Conservation (phyloP, 495 filamentous ascomycete genomes). For the Aspergillus campestris region DNA sequence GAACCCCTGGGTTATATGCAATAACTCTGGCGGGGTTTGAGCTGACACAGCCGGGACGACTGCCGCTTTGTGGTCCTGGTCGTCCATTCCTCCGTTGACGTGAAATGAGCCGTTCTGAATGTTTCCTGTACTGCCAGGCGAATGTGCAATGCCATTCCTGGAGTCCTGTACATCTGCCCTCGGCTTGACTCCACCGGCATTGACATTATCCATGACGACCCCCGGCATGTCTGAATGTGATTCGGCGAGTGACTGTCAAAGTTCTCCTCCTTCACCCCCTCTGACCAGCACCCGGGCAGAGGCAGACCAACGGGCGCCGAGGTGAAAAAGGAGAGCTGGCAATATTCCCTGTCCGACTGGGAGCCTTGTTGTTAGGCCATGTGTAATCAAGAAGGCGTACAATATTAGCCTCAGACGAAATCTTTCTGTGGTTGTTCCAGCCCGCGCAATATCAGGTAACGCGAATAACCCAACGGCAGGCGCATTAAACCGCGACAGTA, state of each 20-base stretch:
- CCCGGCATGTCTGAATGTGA: constrained; percentile 34
- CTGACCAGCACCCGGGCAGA: constrained; percentile 13
- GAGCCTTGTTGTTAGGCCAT: constrained; percentile 24
- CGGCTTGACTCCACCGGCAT: constrained; percentile 20
- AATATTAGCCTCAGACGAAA: no score
- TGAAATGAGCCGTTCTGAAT: constrained; percentile 22
- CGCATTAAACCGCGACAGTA: no score
- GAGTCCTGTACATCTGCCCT: constrained; percentile 16
- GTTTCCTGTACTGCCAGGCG: constrained; percentile 3
- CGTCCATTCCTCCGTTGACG: constrained; percentile 20
- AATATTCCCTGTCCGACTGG: constrained; percentile 7
- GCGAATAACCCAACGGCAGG: no score
- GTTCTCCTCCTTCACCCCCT: constrained; percentile 27
- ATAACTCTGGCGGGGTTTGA: constrained; percentile 56
- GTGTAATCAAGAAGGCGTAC: constrained; percentile 4
- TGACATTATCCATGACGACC: constrained; percentile 38
- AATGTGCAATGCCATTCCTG: constrained; percentile 16
- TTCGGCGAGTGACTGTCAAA: constrained; percentile 2
- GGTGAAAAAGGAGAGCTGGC: constrained; percentile 25
- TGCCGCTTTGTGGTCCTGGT: constrained; percentile 5
- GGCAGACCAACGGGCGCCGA: constrained; percentile 14
- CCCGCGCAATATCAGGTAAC: no score
- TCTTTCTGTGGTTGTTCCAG: no score
- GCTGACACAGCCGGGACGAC: background rate
- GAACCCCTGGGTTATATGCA: constrained; percentile 70